These are phyloP conservation scores for Diaporthe batatas DNA, from an alignment of 2,329 filamentous ascomycete genomes.

Conservation along the genomic window DNA sequence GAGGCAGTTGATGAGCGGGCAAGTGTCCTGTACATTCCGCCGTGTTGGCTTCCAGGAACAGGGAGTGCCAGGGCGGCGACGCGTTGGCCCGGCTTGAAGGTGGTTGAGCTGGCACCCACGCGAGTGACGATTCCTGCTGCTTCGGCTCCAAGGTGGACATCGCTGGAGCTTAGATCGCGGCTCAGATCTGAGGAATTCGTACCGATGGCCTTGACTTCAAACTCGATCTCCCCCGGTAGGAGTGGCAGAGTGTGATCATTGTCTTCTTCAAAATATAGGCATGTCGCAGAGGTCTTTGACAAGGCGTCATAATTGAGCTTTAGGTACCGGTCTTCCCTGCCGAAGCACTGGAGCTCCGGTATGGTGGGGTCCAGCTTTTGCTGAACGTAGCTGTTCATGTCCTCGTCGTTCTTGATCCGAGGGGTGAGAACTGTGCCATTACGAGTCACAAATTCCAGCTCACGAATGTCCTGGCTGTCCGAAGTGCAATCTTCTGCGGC, in stretches of 20 bases:
- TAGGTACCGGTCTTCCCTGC: conserved; percentile 34
- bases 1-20: conserved; percentile 22
- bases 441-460: conserved; percentile 60
- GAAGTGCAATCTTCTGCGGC: conserved; percentile 31
- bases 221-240: conserved; percentile 49
- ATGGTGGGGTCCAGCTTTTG: conserved; percentile 55
- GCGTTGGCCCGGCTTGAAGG: neutral
- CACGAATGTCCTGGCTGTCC: conserved; percentile 49
- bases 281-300: neutral
- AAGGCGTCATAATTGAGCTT: neutral
- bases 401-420: conserved; percentile 55
- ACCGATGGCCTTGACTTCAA: conserved; percentile 50
- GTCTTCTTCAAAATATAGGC: conserved; percentile 20
- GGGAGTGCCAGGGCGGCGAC: conserved; percentile 1
- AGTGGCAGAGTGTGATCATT: neutral
- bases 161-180: conserved; percentile 53
- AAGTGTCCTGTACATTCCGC: conserved; percentile 7
- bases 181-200: conserved; percentile 47
- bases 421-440: conserved; percentile 55
- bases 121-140: conserved; percentile 46
- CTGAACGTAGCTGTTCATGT: conserved; percentile 59
- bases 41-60: neutral
- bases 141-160: conserved; percentile 47
- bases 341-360: conserved; percentile 57
- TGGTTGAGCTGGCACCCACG: conserved; percentile 36